Base-by-base conservation (phyloP, 768 basidiomycete genomes). In the Boletus reticuloceps region DNA sequence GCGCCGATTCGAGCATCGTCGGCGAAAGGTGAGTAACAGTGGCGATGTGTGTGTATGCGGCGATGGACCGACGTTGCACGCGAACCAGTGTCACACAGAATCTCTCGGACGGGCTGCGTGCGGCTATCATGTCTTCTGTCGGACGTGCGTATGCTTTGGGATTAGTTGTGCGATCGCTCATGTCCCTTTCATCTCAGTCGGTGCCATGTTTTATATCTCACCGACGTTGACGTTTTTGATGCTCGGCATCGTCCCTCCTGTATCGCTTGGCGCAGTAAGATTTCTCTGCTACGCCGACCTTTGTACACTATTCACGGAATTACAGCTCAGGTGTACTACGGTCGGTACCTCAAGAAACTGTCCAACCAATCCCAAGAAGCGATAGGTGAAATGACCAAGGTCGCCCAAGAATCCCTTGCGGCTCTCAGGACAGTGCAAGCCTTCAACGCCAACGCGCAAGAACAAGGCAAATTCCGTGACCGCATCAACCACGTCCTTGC, bases 291-390 rank as follows among this genome's bases (percentile, higher is more conserved):
- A 9, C 17, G 6, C n/a, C 1, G 7, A 16, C n/a, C 37, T 60
- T 22, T 40, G 8, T 42, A 20, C 47, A 34, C 45, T 43, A 13
- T 54, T 65, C 53, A 62, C 53, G 52, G 47, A 10, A 7, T 16
- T 25, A 0, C 16, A n/a, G n/a, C 2, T 17, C 58, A 96, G 90
- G 91, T 98, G 13, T 90, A 94, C 69, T 99, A 99, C 64, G 95
- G 96, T 59, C 85, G 94, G 13, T 99, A 98, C 72, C 75, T 99
- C 51, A 93, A 94, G 68, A 88, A 86, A 57, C 82, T 99, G 4
- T 92, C 92, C 8, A 93, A 91, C 63, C 77, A 86, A 64, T 95
- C 96, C 7, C 96, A 99, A 70, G 94, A 94, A 64, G 93, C 95
- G 1, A 81, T 97, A 50, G 95, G 95, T 52, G 94, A 96, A 52